Percentiles rank a stretch among this genome's conserved stretches.
These are phyloP conservation scores for Pseudomassariella vexata DNA, from an alignment of 2,329 filamentous ascomycete species.

Conservation along the genomic window DNA sequence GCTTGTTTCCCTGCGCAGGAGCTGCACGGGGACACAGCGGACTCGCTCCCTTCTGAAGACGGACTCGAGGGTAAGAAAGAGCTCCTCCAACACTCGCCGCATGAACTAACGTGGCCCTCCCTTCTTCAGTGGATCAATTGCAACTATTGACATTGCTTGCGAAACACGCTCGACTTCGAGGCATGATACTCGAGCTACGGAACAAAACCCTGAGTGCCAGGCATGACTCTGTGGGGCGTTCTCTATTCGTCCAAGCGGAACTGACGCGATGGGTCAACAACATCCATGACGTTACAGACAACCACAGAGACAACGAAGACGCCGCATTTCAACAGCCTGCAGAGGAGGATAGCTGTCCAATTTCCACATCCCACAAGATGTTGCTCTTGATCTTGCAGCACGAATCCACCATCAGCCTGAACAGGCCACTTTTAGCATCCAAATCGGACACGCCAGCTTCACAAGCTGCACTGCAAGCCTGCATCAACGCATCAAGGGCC, in stretches of 20 bases:
- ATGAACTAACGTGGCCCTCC: too few relatives aligned
- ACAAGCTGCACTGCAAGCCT: constrained; percentile 12
- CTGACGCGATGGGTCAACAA: constrained; percentile 11
- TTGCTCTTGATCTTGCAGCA: constrained; percentile 11
- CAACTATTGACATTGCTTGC: constrained; percentile 11
- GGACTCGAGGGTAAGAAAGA: neutral
- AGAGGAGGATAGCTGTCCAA: too few relatives aligned
- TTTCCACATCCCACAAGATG: constrained; percentile 5
- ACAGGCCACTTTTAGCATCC: constrained; percentile 13
- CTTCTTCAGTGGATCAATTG: constrained; percentile 4
- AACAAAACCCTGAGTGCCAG: constrained; percentile 11
- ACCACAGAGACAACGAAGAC: constrained; percentile 6
- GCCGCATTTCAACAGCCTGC: neutral
- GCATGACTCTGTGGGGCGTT: constrained; percentile 10
- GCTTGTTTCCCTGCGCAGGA: constrained; percentile 49
- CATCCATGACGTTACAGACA: constrained; percentile 7
- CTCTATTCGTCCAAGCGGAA: constrained; percentile 11
- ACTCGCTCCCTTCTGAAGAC: neutral
- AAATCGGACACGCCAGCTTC: constrained; percentile 11
- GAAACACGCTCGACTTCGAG: constrained; percentile 12
- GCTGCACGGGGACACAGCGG: constrained; percentile 25
- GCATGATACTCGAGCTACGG: constrained; percentile 14
- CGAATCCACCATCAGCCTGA: constrained; percentile 13
- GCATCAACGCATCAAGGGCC: constrained; percentile 13
- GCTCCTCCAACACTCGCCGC: too few relatives aligned